Conservation (phyloP, 163 green algal species). For the Coccomyxa subellipsoidea region DNA sequence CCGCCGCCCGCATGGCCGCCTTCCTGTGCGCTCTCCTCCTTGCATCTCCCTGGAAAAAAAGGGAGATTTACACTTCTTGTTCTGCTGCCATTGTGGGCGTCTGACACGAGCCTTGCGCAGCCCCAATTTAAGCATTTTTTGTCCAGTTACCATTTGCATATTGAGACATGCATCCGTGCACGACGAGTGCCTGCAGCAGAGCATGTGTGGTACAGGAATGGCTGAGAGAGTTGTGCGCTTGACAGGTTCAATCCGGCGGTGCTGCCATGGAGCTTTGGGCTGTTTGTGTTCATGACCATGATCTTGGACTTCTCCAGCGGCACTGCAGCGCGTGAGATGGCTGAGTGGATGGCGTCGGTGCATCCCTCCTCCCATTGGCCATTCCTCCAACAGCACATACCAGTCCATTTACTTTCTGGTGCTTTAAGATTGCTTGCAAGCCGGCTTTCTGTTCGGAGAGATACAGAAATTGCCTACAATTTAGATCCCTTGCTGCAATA, state of each 20-base stretch:
- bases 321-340: neutral
- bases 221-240: neutral
- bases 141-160: too few species aligned
- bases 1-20: neutral
- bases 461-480: neutral
- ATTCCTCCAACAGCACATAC: neutral
- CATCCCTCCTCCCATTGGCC: neutral
- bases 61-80: too few species aligned
- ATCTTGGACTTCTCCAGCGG: neutral
- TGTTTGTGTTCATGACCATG: constrained; percentile 8
- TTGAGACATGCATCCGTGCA: too few species aligned
- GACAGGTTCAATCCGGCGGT: neutral
- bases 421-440: too few species aligned
- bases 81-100: too few species aligned
- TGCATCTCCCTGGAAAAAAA: too few species aligned
- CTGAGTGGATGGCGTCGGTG: constrained; percentile 11
- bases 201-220: too few species aligned
- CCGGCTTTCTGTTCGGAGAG: neutral
- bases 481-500: neutral
- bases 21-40: neutral
- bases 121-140: too few species aligned
- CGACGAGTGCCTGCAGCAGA: too few species aligned
- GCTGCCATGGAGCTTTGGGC: neutral
- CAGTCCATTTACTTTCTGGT: neutral
- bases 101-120: too few species aligned